Evolutionary conservation across 2,329 filamentous ascomycete genomes (phyloP).

Genomic region (Bipolaris victoriae): DNA sequence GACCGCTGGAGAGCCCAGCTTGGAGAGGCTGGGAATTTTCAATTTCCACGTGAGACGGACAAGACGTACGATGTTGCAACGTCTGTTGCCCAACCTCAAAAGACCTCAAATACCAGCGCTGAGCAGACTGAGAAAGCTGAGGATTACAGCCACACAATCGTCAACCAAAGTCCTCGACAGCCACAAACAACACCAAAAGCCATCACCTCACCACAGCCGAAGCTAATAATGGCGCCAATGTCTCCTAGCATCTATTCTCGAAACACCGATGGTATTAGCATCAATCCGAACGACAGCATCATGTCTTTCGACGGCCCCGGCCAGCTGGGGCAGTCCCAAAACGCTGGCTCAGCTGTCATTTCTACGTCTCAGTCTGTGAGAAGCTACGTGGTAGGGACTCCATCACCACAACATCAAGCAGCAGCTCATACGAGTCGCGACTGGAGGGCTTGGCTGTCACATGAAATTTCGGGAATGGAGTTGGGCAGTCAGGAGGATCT

Average conservation of each 20-base stretch:
- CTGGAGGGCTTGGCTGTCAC: slow-evolving; percentile 56
- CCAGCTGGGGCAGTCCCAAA: slow-evolving; percentile 13
- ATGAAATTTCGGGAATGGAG: slow-evolving; percentile 52
- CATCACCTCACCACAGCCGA: slow-evolving; percentile 17
- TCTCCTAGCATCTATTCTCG: slow-evolving; percentile 58
- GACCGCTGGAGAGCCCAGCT: slow-evolving; percentile 53
- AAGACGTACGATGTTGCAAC: slow-evolving; percentile 24
- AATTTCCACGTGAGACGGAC: slow-evolving; percentile 38
- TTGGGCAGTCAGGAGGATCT: slow-evolving; percentile 35
- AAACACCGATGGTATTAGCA: slow-evolving; percentile 49
- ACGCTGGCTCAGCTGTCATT: slow-evolving; percentile 50
- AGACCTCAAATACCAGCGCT: background rate
- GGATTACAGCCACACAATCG: too few relatives aligned
- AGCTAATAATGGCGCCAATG: slow-evolving; percentile 35
- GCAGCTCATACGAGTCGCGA: slow-evolving; percentile 49
- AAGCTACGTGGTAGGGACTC: slow-evolving; percentile 49
- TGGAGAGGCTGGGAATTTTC: slow-evolving; percentile 40
- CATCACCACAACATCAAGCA: slow-evolving; percentile 30
- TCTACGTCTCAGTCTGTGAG: slow-evolving; percentile 53
- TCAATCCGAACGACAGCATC: slow-evolving; percentile 44
- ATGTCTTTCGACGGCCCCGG: slow-evolving; percentile 30
- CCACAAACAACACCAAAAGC: slow-evolving; percentile 2
- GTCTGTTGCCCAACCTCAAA: slow-evolving; percentile 4
- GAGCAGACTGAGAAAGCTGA: background rate
- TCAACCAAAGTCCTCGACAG: background rate